These are phyloP conservation scores for Tylopilus rubrobrunneus DNA, from an alignment of 768 basidiomycete species.

Conservation along the genomic window DNA sequence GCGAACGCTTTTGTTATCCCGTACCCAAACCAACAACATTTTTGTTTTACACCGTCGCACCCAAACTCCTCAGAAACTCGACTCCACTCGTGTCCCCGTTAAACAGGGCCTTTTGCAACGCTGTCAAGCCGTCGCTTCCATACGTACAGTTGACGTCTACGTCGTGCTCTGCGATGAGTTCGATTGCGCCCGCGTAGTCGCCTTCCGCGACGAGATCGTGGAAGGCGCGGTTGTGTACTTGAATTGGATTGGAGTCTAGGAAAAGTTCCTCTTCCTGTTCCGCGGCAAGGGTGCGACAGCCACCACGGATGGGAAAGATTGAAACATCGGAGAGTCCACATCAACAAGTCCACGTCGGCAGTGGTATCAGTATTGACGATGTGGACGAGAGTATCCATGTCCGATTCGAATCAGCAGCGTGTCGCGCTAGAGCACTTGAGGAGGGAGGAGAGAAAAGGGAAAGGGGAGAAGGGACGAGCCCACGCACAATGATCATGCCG, in stretches of 20 bases:
- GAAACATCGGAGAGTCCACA: background rate
- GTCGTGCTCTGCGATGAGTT: slow-evolving; percentile 17
- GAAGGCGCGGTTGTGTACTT: slow-evolving; percentile 20
- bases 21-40: background rate
- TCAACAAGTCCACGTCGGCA: background rate
- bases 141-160: slow-evolving; percentile 21
- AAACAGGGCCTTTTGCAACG: slow-evolving; percentile 23
- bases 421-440: background rate
- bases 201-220: slow-evolving; percentile 23
- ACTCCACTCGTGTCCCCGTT: slow-evolving; percentile 17
- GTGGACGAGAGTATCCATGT: background rate
- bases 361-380: background rate
- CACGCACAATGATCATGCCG: slow-evolving; percentile 24
- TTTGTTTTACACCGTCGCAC: slow-evolving; percentile 11
- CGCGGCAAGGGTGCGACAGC: background rate
- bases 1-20: background rate
- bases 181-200: slow-evolving; percentile 15
- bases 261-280: slow-evolving; percentile 24
- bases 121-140: slow-evolving; percentile 17
- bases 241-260: slow-evolving; percentile 15
- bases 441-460: background rate
- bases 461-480: background rate
- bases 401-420: background rate
- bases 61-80: slow-evolving; percentile 18
- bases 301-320: background rate